A percentile compares a stretch with the other conserved stretches of the same genome.
Evolutionary conservation across 176 grass and related monocot species (phyloP).

Genomic region (Raddia distichophylla): DNA sequence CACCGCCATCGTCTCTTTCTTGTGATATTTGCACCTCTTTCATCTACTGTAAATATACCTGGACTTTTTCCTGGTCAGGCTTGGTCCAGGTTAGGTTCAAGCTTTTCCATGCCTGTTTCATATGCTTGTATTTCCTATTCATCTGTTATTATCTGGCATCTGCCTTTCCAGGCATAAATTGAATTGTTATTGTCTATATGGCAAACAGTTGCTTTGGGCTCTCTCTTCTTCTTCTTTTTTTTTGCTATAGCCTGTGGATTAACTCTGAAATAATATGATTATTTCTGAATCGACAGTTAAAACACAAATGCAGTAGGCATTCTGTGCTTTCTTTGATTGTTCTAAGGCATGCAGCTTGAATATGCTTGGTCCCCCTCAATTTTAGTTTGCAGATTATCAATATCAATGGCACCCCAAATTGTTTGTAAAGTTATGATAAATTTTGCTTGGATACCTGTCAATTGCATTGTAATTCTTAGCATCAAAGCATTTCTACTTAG

Average conservation of each 20-base stretch:
- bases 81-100: not conserved
- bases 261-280: not conserved
- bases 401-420: not conserved
- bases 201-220: not conserved
- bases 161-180: not conserved
- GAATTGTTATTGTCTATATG: not conserved
- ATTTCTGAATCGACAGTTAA: not conserved
- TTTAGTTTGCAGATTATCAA: not conserved
- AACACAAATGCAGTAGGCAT: not conserved
- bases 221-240: not conserved
- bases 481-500: not conserved
- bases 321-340: not conserved
- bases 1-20: not conserved
- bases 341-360: not conserved
- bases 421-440: not conserved
- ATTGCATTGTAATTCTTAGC: not conserved
- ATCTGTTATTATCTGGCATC: not conserved
- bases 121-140: not conserved
- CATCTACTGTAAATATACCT: not conserved
- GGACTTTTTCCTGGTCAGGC: not conserved
- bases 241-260: not conserved
- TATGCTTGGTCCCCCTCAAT: not conserved
- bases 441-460: not conserved
- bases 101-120: not conserved
- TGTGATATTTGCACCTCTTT: not conserved